Conservation (phyloP, 139 green algal genomes). For the Medakamo hakoo region DNA sequence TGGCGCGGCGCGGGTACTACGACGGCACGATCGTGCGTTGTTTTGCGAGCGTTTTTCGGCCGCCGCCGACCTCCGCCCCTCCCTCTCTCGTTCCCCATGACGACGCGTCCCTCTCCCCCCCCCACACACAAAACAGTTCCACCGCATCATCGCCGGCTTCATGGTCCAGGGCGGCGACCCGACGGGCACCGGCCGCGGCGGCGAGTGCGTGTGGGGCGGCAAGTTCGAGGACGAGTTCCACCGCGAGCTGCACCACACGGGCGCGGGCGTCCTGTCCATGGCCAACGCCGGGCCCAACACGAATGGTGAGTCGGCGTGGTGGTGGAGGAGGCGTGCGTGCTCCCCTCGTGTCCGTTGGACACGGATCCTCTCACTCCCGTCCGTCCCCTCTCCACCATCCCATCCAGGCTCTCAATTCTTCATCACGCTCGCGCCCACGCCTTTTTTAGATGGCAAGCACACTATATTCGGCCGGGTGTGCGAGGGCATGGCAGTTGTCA, state of each 20-base stretch:
- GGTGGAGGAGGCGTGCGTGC: constrained; percentile 1
- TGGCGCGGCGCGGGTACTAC: constrained; percentile 78
- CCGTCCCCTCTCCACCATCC: not conserved
- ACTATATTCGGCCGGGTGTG: constrained; percentile 87
- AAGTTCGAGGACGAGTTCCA: constrained; percentile 81
- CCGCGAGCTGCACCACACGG: constrained; percentile 63
- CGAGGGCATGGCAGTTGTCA: constrained; percentile 70
- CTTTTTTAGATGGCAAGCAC: constrained; percentile 24
- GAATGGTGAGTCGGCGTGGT: constrained; percentile 35
- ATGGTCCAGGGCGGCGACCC: constrained; percentile 92
- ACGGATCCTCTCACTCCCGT: too few species aligned
- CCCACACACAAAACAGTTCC: constrained; percentile 25
- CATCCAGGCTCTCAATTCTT: constrained; percentile 47
- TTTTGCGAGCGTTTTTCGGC: not conserved
- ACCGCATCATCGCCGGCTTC: constrained; percentile 74
- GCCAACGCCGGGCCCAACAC: constrained; percentile 68
- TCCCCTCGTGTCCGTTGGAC: not conserved
- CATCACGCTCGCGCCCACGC: constrained; percentile 58
- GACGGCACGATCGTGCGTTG: constrained; percentile 45
- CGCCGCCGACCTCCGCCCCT: not conserved
- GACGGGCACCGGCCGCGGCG: constrained; percentile 77
- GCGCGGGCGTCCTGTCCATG: constrained; percentile 75
- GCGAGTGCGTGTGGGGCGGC: constrained; percentile 69
- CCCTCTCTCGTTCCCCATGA: not conserved
- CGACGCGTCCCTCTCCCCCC: not conserved